Evolutionary conservation across 2,329 filamentous ascomycete genomes (phyloP).

Genomic region (Leptographium lundbergii): DNA sequence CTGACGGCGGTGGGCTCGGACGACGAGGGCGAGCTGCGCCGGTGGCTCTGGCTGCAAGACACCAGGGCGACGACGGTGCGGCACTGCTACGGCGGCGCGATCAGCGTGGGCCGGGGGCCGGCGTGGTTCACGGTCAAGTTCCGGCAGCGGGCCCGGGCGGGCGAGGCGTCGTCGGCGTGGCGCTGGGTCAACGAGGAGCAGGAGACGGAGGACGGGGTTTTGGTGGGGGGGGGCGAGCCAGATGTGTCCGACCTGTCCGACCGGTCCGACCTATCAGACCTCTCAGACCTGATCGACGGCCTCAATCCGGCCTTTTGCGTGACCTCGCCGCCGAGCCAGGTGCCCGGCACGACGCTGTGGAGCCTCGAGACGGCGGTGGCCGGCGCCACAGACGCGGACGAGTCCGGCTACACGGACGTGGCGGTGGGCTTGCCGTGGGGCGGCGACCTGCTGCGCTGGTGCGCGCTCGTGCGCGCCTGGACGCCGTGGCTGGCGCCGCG

Average conservation of each 20-base stretch:
- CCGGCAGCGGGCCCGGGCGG: conserved; percentile 44
- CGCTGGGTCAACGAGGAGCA: conserved; percentile 57
- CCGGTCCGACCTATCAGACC: too few species aligned
- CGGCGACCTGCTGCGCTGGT: conserved; percentile 46
- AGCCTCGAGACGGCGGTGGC: conserved; percentile 48
- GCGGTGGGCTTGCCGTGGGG: conserved; percentile 52
- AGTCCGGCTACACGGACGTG: conserved; percentile 42
- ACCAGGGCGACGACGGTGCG: conserved; percentile 21
- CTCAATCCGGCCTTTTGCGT: conserved; percentile 45
- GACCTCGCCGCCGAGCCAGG: conserved; percentile 46
- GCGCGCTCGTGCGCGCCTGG: conserved; percentile 68
- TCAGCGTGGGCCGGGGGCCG: conserved; percentile 31
- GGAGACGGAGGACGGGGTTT: conserved; percentile 47
- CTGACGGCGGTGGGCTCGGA: conserved; percentile 17
- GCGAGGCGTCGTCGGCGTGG: conserved; percentile 58
- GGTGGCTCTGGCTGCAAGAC: conserved; percentile 29
- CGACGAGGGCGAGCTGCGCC: conserved; percentile 14
- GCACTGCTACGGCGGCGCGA: conserved; percentile 40
- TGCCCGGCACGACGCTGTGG: conserved; percentile 58
- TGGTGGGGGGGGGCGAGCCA: conserved; percentile 29
- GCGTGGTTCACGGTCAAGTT: conserved; percentile 62
- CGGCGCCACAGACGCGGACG: conserved; percentile 26
- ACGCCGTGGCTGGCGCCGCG: conserved; percentile 80
- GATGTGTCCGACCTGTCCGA: too few species aligned
- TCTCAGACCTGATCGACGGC: conserved; percentile 39